Evolutionary conservation across 31 red algal genomes (phyloP), one percentile per base, ranked within the genome.

Genomic region (Endocladia muricata): DNA sequence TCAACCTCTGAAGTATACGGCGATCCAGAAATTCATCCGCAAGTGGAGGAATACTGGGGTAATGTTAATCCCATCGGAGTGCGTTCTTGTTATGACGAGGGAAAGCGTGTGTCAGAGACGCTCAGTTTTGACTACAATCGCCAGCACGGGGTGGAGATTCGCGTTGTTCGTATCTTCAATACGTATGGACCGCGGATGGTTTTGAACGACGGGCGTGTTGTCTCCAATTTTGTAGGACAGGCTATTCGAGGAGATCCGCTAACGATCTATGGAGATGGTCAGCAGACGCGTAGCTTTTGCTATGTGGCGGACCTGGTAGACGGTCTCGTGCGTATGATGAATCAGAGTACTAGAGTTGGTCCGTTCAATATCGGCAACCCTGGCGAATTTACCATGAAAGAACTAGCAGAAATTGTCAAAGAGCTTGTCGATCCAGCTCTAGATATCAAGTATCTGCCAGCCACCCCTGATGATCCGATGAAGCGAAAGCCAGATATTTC

Each of bases 141-240:
- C 29, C 93, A 99, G 84, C 93, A 99, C 71, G 83, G 86, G 38
- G 93, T 99, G 8, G 90, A 96, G 58, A 93, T 99, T 56, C 89
- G 90, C 1, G 85, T 99, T 15, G 93, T 90, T 4, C 97, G 97
- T 55, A 99, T 99, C 44, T 99, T 99, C 63, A 99, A 99, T 64
- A 99, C 97, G 37, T 99, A 99, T 52, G 97, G 97, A 36, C 92
- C 89, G 31, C 84, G 97, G 34, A 99, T 99, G 97, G 85, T 94
- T 22, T 82, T 91, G 37, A 94, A 96, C 59, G 97, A 99, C 65
- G 97, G 97, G 2, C 78, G 97, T 8, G 97, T 99, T 7, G 93
- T 99, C 13, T 90, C 88, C 51, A 99, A 99, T 58, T 99, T 99
- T 88, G 90, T 99, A 2, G 86, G 62, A 41, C 97, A 99, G 59